These are phyloP conservation scores for Microsporum ferrugineum DNA, from an alignment of 2,329 filamentous ascomycete species.

Conservation along the genomic window DNA sequence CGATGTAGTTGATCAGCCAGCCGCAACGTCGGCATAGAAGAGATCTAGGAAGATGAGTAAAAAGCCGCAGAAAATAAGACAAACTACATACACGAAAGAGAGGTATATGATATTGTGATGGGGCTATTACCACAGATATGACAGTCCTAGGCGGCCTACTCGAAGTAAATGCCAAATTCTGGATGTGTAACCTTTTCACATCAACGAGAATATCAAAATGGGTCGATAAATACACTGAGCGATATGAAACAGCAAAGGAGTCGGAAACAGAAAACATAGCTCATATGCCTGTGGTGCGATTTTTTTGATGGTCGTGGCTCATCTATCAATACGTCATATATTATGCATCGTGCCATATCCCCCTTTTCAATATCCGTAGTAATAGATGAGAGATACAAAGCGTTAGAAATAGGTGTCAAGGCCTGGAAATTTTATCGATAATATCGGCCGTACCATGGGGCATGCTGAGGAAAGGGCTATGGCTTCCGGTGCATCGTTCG, in stretches of 20 bases:
- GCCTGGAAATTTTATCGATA: neutral
- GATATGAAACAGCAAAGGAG: neutral
- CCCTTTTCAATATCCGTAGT: no score
- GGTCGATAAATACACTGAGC: neutral
- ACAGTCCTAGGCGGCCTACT: no score
- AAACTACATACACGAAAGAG: no score
- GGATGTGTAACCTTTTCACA: neutral
- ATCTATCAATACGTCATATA: neutral
- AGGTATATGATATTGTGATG: no score
- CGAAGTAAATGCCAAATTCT: neutral
- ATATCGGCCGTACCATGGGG: slow-evolving; percentile 1
- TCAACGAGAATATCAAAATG: neutral
- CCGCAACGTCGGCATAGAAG: no score
- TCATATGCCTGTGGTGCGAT: neutral
- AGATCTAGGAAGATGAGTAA: no score
- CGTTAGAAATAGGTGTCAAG: neutral
- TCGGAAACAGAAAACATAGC: neutral
- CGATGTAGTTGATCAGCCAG: no score
- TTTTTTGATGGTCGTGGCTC: neutral
- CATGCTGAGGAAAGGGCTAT: slow-evolving; percentile 8
- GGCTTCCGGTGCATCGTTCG: slow-evolving; percentile 1
- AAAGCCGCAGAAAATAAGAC: no score
- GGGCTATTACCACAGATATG: no score
- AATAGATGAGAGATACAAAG: neutral
- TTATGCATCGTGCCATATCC: neutral